Percentiles rank a stretch among this genome's conserved stretches.
These are phyloP conservation scores for Apium graveolens DNA, from an alignment of 129 eudicot genomes.

Conservation along the genomic window DNA sequence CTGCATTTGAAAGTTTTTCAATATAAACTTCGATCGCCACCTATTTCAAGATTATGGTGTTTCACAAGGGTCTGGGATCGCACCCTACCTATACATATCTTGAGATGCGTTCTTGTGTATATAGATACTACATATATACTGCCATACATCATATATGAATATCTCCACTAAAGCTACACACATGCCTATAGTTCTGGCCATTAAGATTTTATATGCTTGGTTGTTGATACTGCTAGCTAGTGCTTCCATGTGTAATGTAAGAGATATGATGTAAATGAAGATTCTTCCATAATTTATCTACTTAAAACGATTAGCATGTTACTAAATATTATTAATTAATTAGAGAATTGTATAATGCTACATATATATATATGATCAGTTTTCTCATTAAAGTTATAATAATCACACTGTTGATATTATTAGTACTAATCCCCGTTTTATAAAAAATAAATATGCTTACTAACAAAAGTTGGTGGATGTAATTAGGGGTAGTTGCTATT, in stretches of 20 bases:
- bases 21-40: not conserved
- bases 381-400: not conserved
- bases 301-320: not conserved
- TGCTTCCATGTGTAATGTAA: not conserved
- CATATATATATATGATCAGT: not conserved
- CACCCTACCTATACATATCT: not conserved
- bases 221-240: too few relatives aligned
- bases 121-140: too few relatives aligned
- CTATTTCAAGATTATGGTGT: constrained; percentile 1
- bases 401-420: not conserved
- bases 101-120: not conserved
- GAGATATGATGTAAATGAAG: not conserved
- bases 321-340: not conserved
- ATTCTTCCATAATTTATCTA: not conserved
- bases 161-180: too few relatives aligned
- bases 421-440: too few relatives aligned
- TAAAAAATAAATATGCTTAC: too few relatives aligned
- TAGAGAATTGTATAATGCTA: not conserved
- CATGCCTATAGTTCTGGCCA: too few relatives aligned
- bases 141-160: too few relatives aligned
- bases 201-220: not conserved
- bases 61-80: constrained; percentile 7
- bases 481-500: too few relatives aligned
- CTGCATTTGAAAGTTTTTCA: not conserved
- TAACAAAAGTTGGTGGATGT: too few relatives aligned